Base-by-base conservation (phyloP, 768 basidiomycete species). In the Lactarius deliciosus region DNA sequence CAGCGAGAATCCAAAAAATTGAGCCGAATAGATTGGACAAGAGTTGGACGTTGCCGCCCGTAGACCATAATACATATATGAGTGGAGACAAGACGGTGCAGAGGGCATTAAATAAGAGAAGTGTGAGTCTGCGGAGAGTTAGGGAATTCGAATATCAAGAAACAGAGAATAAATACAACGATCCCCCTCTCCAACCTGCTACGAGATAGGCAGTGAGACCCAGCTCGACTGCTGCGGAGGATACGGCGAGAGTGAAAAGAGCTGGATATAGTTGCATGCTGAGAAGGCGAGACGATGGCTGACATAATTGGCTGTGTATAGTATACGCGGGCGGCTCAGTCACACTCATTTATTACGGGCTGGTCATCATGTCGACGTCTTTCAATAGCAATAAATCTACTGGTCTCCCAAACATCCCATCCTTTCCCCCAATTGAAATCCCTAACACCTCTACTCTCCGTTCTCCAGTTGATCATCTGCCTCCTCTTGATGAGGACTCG, bases 11-110 rank as follows among this genome's bases (percentile, higher is more conserved):
- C 91, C 91, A 93, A 63, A 87, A 74, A 22, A 91, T 82, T 20
- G 91, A 92, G 69, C 89, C 89, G 28, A 91, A 89, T 53, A 92
- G 79, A 74, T 85, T 87, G n/a, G 90, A 90, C 25, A 92, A 80
- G 53, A 90, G 75, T 74, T 88, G 86, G 56, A 83, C 81, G 5
- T 82, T 83, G 57, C 87, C 86, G 61, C 86, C 85, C 45, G 88
- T 76, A 54, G 88, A 83, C 86, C 88, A 92, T 38, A 91, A 71
- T 69, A 91, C 78, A 72, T 92, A 93, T 40, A 86, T 84, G 15
- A 82, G 79, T 16, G 86, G 82, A 74, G 91, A 92, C 53, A 90
- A 70, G 1, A 83, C 80, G n/a, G 91, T 92, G 91, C 91, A 92
- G 45, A 83, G 81, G 25, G 88, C 81, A 70, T 85, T 84, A 75